Base-by-base conservation (phyloP, 306 rosid genomes). In the Pterocarpus macrocarpus region DNA sequence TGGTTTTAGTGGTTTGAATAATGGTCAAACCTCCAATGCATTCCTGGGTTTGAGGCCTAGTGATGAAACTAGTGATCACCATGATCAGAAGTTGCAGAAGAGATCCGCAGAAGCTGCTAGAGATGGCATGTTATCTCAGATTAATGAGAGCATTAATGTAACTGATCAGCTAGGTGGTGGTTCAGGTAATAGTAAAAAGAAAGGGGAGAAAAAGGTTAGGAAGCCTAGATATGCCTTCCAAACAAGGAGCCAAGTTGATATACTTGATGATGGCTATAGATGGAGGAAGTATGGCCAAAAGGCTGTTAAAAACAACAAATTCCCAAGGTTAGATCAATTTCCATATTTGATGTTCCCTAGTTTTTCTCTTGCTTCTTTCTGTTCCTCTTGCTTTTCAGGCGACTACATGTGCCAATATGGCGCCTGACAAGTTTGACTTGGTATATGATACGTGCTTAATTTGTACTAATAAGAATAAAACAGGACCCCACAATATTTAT, bases 231-330 rank as follows among this genome's bases (percentile, higher is more conserved):
- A 71, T 81, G 97, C 97, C 44, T 92, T 94, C 38, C 98, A 92
- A 86, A 92, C 97, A 0, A 80, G 90, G 59, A 92, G 96, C 80
- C 91, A 88, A n/a, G 91, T 88, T 70, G 98, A 94, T 72, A 89
- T 92, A 28, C 92, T 94, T 74, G 97, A 92, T 64, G 98, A 94
- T 73, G 97, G 98, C 3, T 94, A 90, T 71, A 45, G 95, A 22
- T 92, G 98, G 98, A 87, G 95, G 80, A 94, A 94, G 85, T 94
- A 94, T 79, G 98, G 98, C 36, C 95, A 90, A 67, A 94, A 92
- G 76, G 88, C 88, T 43, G 97, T 94, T 12, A 94, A 92, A 79
- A 90, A 91, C 89, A 92, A 89, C 83, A 86, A 86, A 81, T 92
- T 90, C 61, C 97, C 97, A 9, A 94, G 98, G 98, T 92, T 64